Evolutionary conservation across 192 early-diverging fungal genomes (phyloP).

Genomic region (Irineochytrium annulatum): DNA sequence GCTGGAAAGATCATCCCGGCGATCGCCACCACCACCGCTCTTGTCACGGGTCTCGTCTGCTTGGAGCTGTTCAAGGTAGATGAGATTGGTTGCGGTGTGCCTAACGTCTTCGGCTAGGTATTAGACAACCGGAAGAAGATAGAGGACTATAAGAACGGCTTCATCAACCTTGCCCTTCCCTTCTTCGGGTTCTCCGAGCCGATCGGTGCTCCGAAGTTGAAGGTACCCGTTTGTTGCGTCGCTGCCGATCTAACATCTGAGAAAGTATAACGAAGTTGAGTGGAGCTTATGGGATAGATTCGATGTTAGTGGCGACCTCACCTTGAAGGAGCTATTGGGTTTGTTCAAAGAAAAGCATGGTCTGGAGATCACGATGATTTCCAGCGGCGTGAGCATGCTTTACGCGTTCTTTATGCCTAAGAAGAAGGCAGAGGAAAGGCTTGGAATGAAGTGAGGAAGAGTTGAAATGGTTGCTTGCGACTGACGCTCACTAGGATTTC

Average conservation of each 20-base stretch:
- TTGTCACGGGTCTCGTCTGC: constrained; percentile 96
- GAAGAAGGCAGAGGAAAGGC: constrained; percentile 81
- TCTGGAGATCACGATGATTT: constrained; percentile 90
- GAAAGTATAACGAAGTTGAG: constrained; percentile 73
- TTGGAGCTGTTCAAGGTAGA: constrained; percentile 91
- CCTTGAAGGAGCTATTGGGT: constrained; percentile 85
- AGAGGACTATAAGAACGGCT: constrained; percentile 99
- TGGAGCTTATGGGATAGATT: constrained; percentile 97
- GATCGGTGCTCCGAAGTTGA: constrained; percentile 78
- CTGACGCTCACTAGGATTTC: constrained; percentile 54
- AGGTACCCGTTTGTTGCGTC: constrained; percentile 32
- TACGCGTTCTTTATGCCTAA: constrained; percentile 83
- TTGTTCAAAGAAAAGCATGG: constrained; percentile 76
- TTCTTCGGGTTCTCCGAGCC: constrained; percentile 99
- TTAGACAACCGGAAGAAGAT: constrained; percentile 71
- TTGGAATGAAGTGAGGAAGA: constrained; percentile 66
- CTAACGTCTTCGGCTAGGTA: constrained; percentile 30
- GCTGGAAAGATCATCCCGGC: constrained; percentile 98
- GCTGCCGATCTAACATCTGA: constrained; percentile 5
- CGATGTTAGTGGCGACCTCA: constrained; percentile 76
- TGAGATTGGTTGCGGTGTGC: not conserved
- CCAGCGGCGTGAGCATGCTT: constrained; percentile 87
- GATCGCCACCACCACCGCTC: constrained; percentile 93
- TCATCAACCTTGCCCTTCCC: constrained; percentile 94
- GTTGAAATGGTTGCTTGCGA: not conserved